Evolutionary conservation across 139 green algal species (phyloP), one percentile per base, ranked within the genome.

Genomic region (Coccomyxa sp.): DNA sequence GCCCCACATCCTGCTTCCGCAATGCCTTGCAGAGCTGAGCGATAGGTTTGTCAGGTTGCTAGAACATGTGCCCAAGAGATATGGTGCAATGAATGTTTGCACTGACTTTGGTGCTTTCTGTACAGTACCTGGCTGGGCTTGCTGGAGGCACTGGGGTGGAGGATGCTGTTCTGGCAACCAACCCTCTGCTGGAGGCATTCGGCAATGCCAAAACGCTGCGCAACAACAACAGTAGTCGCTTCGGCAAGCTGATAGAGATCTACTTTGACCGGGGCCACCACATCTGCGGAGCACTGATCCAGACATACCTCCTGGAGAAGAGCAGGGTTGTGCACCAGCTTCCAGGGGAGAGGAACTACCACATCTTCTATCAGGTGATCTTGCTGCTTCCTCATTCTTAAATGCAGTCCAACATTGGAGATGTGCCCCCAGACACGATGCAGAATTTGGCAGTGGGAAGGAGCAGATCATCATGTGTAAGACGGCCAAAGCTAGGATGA

Each of bases 361-460:
- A 99, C 87, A 93, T 96, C 81, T 99, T 99, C 84, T 99, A 99
- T 83, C 91, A 97, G 87, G 96, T 82, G 83, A 93, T 64, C 81
- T 83, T 38, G 88, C 92, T 84, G 34, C 80, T 78, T 33, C 39
- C 50, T 31, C 39, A 71, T 16, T 70, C 86, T 38, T 74, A 82
- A 44, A 40, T 36, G 6, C 35, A 71, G 9, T 70, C 55, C 68
- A 78, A 54, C 36, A 78, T 34, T 74, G 75, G 89, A 95, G 87
- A 82, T 98, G 34, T 93, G n/a, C n/a, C n/a, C n/a, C n/a, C n/a
- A n/a, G n/a, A n/a, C n/a, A n/a, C n/a, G n/a, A n/a, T n/a, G n/a
- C n/a, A n/a, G n/a, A n/a, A n/a, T n/a, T n/a, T n/a, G n/a, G n/a
- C n/a, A n/a, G n/a, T n/a, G n/a, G n/a, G 91, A 68, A 84, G 79